Evolutionary conservation across 768 basidiomycete species (phyloP).

Genomic region (Hygrophorus pudorinus): DNA sequence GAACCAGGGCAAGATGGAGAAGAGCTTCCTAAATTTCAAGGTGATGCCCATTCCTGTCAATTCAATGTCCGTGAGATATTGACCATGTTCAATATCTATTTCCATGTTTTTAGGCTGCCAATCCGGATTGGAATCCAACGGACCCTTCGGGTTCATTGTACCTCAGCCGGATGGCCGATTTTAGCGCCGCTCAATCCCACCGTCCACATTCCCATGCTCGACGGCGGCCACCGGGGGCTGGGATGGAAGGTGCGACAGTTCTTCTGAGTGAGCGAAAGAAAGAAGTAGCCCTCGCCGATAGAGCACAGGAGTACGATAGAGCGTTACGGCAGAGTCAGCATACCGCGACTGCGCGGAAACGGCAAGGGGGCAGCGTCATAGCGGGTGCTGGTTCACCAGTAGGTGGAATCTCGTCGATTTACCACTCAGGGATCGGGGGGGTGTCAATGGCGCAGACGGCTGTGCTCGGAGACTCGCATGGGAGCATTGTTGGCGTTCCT

Average conservation of each 20-base stretch:
- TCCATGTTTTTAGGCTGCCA: slow-evolving; percentile 50
- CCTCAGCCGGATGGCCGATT: slow-evolving; percentile 72
- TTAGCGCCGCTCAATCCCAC: slow-evolving; percentile 39
- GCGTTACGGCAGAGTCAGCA: slow-evolving; percentile 63
- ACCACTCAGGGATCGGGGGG: slow-evolving; percentile 31
- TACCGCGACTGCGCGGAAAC: slow-evolving; percentile 38
- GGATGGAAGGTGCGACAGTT: slow-evolving; percentile 16
- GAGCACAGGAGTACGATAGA: slow-evolving; percentile 66
- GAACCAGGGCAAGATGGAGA: slow-evolving; percentile 98
- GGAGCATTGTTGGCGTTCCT: slow-evolving; percentile 27
- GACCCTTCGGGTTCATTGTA: slow-evolving; percentile 90
- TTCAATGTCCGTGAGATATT: not conserved
- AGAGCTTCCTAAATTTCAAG: slow-evolving; percentile 93
- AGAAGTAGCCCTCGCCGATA: slow-evolving; percentile 34
- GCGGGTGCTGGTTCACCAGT: slow-evolving; percentile 16
- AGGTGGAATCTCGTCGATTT: slow-evolving; percentile 30
- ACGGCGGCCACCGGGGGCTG: slow-evolving; percentile 8
- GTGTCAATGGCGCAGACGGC: slow-evolving; percentile 56
- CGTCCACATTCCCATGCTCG: slow-evolving; percentile 27
- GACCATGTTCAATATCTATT: not conserved
- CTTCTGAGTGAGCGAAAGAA: slow-evolving; percentile 22
- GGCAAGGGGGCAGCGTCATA: slow-evolving; percentile 36
- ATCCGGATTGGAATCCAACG: slow-evolving; percentile 91
- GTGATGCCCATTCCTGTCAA: slow-evolving; percentile 20
- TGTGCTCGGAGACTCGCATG: slow-evolving; percentile 68